Percentiles rank a stretch among this genome's conserved stretches.
These are phyloP conservation scores for Yamadazyma olivae DNA, from an alignment of 805 yeast species.

Conservation along the genomic window DNA sequence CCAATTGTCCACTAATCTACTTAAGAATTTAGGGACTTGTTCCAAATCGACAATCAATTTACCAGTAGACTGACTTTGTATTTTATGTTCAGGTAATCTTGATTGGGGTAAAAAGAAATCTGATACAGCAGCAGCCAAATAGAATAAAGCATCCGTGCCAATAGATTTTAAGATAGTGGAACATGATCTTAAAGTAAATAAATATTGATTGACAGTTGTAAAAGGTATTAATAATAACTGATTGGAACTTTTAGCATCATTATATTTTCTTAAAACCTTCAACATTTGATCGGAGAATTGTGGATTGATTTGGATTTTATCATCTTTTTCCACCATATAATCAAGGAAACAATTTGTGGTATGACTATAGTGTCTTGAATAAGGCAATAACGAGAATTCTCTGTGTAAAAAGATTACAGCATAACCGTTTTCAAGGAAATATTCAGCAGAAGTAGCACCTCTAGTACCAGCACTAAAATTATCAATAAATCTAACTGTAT, in stretches of 20 bases:
- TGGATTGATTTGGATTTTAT: constrained; percentile 58
- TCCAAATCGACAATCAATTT: constrained; percentile 82
- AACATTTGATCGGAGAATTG: constrained; percentile 62
- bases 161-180: constrained; percentile 56
- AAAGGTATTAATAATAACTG: constrained; percentile 74
- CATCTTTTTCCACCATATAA: constrained; percentile 60
- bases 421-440: constrained; percentile 79
- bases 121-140: constrained; percentile 95
- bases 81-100: constrained; percentile 88
- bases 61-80: constrained; percentile 79
- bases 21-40: constrained; percentile 93
- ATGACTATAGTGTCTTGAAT: constrained; percentile 85
- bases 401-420: constrained; percentile 92
- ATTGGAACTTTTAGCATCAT: constrained; percentile 46
- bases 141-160: constrained; percentile 66
- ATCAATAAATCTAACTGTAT: constrained; percentile 94
- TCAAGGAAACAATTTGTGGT: constrained; percentile 84
- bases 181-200: constrained; percentile 73
- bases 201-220: constrained; percentile 92
- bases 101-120: constrained; percentile 91
- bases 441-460: constrained; percentile 95
- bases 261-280: constrained; percentile 54
- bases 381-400: constrained; percentile 88
- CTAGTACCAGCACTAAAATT: constrained; percentile 97
- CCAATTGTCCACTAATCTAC: constrained; percentile 88